Conservation (phyloP, 2,329 filamentous ascomycete genomes). For the Cryphonectria nitschkei region DNA sequence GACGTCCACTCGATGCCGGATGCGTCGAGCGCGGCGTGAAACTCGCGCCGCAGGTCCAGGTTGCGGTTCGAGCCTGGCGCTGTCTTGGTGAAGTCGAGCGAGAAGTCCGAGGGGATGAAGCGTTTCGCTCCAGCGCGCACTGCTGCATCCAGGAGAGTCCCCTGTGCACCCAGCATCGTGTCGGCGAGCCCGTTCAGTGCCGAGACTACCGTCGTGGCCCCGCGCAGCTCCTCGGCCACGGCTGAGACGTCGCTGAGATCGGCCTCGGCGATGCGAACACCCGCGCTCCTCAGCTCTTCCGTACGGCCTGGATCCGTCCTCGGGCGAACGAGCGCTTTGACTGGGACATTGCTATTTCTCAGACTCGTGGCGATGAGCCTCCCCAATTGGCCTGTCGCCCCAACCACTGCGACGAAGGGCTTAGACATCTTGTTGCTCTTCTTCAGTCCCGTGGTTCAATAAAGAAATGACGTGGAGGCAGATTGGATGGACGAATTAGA, state of each 20-base stretch:
- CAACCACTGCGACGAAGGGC: constrained; percentile 29
- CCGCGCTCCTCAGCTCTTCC: constrained; percentile 17
- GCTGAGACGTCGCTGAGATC: constrained; percentile 26
- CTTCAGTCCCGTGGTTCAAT: background rate
- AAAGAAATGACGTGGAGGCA: background rate
- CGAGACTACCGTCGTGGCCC: constrained; percentile 22
- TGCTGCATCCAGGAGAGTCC: constrained; percentile 58
- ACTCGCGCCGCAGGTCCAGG: constrained; percentile 30
- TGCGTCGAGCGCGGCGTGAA: constrained; percentile 28
- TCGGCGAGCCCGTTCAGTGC: constrained; percentile 28
- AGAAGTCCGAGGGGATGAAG: constrained; percentile 65
- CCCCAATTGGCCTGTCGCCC: constrained; percentile 30
- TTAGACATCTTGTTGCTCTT: constrained; percentile 22
- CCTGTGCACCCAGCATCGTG: constrained; percentile 45
- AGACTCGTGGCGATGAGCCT: constrained; percentile 26
- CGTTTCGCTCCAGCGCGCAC: constrained; percentile 61
- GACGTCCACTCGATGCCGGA: constrained; percentile 30
- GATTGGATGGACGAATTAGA: background rate
- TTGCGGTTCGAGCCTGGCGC: constrained; percentile 30
- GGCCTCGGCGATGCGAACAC: constrained; percentile 24
- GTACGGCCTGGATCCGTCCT: constrained; percentile 24
- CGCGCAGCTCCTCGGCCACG: constrained; percentile 21
- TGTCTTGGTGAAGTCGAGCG: constrained; percentile 32
- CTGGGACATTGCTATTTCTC: constrained; percentile 22
- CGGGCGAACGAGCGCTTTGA: constrained; percentile 30